Base-by-base conservation (phyloP, 2,329 filamentous ascomycete species). In the Pyrenophora seminiperda region DNA sequence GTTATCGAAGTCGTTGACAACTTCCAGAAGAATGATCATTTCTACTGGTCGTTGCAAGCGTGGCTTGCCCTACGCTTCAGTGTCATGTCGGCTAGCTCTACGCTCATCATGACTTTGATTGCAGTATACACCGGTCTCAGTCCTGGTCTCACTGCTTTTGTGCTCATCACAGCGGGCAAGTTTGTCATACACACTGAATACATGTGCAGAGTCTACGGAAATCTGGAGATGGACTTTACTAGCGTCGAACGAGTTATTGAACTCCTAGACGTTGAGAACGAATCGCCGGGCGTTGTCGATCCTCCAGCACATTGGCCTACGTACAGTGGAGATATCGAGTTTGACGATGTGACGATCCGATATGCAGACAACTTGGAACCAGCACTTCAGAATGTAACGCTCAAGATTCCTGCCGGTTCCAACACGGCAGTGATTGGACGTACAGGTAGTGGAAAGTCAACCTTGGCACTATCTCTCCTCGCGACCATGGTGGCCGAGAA, bases 21-120 rank as follows among this genome's bases (percentile, higher is more conserved):
- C 14, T 96, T 96, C 67, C 92, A 96, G 70, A 91, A 91, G 68
- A 94, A 96, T 82, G 92, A 97, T 64, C 92, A 97, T 70, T 96
- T 96, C 75, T 96, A 95, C 75, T 96, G 91, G 77, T 89, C 86
- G 50, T 79, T 95, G 34, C 90, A 95, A 59, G 84, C 85, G 6
- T 96, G 91, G 91, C 79, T 96, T 2, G 86, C 86, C 68, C 91
- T 88, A 64, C 85, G 91, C 10, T 93, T 94, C 47, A 87, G 90
- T 60, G 73, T 78, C 7, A 74, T 92, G 5, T 90, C 90, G 0
- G 88, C 88, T 0, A 68, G 83, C 3, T 90, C 90, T 6, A 91
- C 89, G 0, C 88, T 93, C 50, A 74, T 84, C 0, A 76, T 96
- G 42, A 90, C 90, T 1, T 70, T 87, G 1, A 81, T 92, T 7